Evolutionary conservation across 2,329 filamentous ascomycete species (phyloP).

Genomic region (Lachnum nothofagi): DNA sequence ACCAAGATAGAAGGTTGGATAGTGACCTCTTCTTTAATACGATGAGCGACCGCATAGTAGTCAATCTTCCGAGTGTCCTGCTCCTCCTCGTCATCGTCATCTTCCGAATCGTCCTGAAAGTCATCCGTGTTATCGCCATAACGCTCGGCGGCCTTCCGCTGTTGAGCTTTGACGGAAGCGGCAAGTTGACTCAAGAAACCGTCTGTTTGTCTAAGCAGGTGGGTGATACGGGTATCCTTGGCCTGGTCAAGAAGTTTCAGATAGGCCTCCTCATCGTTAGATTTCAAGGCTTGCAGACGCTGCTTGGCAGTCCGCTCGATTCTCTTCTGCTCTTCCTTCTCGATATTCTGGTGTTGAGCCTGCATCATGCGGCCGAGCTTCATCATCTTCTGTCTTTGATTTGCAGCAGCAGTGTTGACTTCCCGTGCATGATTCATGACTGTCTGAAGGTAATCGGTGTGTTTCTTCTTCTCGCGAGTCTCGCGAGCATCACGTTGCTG

Average conservation of each 20-base stretch:
- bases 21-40: slow-evolving; percentile 85
- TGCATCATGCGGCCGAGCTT: slow-evolving; percentile 90
- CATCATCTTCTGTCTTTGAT: slow-evolving; percentile 68
- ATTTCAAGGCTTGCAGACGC: slow-evolving; percentile 96
- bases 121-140: slow-evolving; percentile 63
- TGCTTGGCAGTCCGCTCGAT: slow-evolving; percentile 97
- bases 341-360: slow-evolving; percentile 86
- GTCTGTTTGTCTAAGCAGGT: slow-evolving; percentile 93
- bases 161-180: slow-evolving; percentile 88
- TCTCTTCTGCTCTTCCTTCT: slow-evolving; percentile 98
- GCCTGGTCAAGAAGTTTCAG: slow-evolving; percentile 96
- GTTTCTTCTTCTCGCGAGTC: slow-evolving; percentile 95
- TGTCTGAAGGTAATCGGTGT: slow-evolving; percentile 82
- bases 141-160: slow-evolving; percentile 72
- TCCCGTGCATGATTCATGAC: slow-evolving; percentile 79
- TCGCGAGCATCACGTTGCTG: slow-evolving; percentile 95
- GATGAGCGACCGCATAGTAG: slow-evolving; percentile 97
- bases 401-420: slow-evolving; percentile 61
- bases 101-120: slow-evolving; percentile 54
- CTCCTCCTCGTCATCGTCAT: slow-evolving; percentile 64
- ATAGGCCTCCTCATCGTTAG: slow-evolving; percentile 98
- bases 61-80: slow-evolving; percentile 79
- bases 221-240: slow-evolving; percentile 98
- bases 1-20: slow-evolving; percentile 80
- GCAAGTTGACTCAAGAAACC: slow-evolving; percentile 95